These are phyloP conservation scores for Marasmius sp. DNA, from an alignment of 1,284 basidiomycete species.

Conservation along the genomic window DNA sequence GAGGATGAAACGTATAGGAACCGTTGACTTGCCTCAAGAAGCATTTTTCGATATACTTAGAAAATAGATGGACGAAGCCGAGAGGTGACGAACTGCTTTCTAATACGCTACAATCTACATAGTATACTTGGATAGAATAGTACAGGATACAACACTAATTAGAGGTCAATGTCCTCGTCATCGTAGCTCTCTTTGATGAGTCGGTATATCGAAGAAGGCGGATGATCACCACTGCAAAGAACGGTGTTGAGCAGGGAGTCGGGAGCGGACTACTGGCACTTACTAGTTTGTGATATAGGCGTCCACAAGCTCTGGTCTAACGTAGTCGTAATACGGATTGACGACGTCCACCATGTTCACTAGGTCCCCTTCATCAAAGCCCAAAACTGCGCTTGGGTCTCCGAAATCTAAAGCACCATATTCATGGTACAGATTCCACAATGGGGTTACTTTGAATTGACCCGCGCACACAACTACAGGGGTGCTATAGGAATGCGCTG, in stretches of 20 bases:
- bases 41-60: slow-evolving; percentile 84
- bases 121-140: slow-evolving; percentile 6
- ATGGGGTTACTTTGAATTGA: slow-evolving; percentile 93
- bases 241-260: slow-evolving; percentile 10
- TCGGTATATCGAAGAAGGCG: slow-evolving; percentile 88
- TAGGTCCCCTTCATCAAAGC: slow-evolving; percentile 75
- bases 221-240: slow-evolving; percentile 78
- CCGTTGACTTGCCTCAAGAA: slow-evolving; percentile 86
- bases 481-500: slow-evolving; percentile 90
- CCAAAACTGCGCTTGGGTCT: slow-evolving; percentile 80
- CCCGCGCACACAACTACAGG: slow-evolving; percentile 95
- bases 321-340: slow-evolving; percentile 94
- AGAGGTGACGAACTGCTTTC: neutral
- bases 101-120: slow-evolving; percentile 15
- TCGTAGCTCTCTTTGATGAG: slow-evolving; percentile 91
- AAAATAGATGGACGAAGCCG: slow-evolving; percentile 3
- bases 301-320: slow-evolving; percentile 88
- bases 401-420: slow-evolving; percentile 87
- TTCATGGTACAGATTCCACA: slow-evolving; percentile 92
- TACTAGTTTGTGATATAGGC: slow-evolving; percentile 97
- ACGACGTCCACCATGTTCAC: slow-evolving; percentile 87
- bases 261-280: slow-evolving; percentile 33
- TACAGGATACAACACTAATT: slow-evolving; percentile 16
- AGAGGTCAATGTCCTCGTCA: slow-evolving; percentile 83
- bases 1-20: slow-evolving; percentile 83